These are phyloP conservation scores for Hirschioporus abietinus DNA, from an alignment of 768 basidiomycete genomes.

Conservation along the genomic window DNA sequence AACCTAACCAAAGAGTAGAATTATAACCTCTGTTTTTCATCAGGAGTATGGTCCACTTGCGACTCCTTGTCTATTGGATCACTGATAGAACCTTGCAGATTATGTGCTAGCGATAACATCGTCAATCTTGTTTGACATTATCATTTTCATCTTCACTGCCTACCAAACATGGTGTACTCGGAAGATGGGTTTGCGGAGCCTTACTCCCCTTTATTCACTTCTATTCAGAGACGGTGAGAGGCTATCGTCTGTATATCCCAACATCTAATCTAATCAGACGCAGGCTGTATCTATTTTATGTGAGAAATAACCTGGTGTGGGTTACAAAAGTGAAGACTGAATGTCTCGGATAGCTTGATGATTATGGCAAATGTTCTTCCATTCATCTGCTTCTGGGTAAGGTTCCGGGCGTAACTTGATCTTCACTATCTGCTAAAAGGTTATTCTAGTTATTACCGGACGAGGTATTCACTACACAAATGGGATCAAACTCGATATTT, in stretches of 20 bases:
- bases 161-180: neutral
- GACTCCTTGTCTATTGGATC: too few relatives aligned
- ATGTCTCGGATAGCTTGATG: neutral
- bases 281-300: neutral
- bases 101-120: neutral
- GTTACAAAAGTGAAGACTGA: neutral
- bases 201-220: neutral
- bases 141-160: neutral
- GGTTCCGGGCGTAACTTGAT: neutral
- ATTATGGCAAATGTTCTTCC: neutral
- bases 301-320: neutral
- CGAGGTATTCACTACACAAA: neutral
- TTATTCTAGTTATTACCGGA: neutral
- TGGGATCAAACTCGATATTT: neutral
- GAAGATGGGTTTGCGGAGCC: neutral
- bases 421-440: neutral
- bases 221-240: neutral
- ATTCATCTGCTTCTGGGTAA: neutral
- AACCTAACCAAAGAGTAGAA: too few relatives aligned
- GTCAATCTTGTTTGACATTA: neutral
- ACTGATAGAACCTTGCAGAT: neutral
- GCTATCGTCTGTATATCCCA: too few relatives aligned
- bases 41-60: neutral
- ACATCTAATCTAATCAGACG: neutral
- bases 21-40: neutral